Evolutionary conservation across 306 rosid genomes (phyloP).

Genomic region (Vigna unguiculata): DNA sequence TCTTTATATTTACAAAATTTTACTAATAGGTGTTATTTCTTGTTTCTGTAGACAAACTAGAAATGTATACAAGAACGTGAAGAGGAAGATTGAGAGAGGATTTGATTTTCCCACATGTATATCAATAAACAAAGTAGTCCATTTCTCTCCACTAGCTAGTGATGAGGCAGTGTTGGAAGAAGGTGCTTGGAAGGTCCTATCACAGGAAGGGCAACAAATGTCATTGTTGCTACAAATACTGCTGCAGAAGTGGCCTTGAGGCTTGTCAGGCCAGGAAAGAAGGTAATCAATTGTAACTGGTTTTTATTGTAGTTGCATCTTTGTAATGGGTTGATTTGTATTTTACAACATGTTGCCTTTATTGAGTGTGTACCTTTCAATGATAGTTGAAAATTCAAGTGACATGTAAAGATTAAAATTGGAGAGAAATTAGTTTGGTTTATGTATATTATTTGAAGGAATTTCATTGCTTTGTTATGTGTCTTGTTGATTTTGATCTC

Average conservation of each 20-base stretch:
- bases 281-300: slow-evolving; percentile 53
- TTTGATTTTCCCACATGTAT: slow-evolving; percentile 90
- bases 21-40: slow-evolving; percentile 43
- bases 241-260: slow-evolving; percentile 99
- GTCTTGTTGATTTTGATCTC: slow-evolving; percentile 44
- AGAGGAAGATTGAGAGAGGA: slow-evolving; percentile 92
- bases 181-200: slow-evolving; percentile 80
- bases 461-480: background rate
- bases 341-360: background rate
- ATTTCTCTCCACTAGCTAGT: slow-evolving; percentile 80
- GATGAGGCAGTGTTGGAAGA: slow-evolving; percentile 80
- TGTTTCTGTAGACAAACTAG: slow-evolving; percentile 72
- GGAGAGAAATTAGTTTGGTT: background rate
- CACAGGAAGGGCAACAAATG: slow-evolving; percentile 90
- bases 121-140: slow-evolving; percentile 85
- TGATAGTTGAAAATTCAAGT: background rate
- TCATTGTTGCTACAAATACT: slow-evolving; percentile 90
- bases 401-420: too few species aligned
- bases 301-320: background rate
- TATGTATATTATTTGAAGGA: background rate
- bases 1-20: background rate
- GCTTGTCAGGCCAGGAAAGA: slow-evolving; percentile 91
- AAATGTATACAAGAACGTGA: slow-evolving; percentile 76
- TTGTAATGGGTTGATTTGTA: background rate
- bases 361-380: too few species aligned